phyloP scores from a whole-genome alignment of 1,284 basidiomycete genomes.

The Ceratorhiza oryzae-sativae region DNA sequence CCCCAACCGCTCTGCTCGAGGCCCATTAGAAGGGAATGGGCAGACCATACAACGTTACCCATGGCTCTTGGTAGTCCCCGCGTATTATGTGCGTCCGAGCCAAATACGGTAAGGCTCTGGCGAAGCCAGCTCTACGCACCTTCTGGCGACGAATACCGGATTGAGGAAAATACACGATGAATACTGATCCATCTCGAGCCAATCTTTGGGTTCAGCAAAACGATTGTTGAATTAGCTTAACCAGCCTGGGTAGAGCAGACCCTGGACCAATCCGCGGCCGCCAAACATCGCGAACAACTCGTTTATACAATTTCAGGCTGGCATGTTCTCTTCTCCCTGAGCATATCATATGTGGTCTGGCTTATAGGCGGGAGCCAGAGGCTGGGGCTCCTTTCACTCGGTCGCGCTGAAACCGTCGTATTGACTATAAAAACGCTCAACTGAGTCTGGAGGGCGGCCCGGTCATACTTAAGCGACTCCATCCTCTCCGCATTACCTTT shows the following conservation, averaged over 20 bases:
- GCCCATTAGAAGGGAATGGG: too few relatives aligned
- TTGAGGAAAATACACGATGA: background rate
- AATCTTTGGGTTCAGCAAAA: background rate
- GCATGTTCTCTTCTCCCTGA: background rate
- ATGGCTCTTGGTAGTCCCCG: background rate
- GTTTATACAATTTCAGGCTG: background rate
- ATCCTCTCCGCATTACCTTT: background rate
- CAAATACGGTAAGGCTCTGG: background rate
- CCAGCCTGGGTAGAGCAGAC: background rate
- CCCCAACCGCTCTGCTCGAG: too few relatives aligned
- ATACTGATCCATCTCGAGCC: background rate
- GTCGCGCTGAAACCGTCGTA: background rate
- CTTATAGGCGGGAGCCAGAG: background rate
- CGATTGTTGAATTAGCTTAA: background rate
- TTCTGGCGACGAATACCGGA: background rate
- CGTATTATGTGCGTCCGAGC: background rate
- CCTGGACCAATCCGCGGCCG: background rate
- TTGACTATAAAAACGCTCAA: background rate
- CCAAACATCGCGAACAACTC: background rate
- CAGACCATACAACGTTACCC: too few relatives aligned
- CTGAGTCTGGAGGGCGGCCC: slow-evolving; percentile 7
- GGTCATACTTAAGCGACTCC: background rate
- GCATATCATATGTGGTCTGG: background rate
- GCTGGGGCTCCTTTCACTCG: background rate
- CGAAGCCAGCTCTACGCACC: background rate